A percentile compares a stretch with the other conserved stretches of the same genome.
phyloP scores from a whole-genome alignment of 495 filamentous ascomycete genomes.

The Neurospora sp. region DNA sequence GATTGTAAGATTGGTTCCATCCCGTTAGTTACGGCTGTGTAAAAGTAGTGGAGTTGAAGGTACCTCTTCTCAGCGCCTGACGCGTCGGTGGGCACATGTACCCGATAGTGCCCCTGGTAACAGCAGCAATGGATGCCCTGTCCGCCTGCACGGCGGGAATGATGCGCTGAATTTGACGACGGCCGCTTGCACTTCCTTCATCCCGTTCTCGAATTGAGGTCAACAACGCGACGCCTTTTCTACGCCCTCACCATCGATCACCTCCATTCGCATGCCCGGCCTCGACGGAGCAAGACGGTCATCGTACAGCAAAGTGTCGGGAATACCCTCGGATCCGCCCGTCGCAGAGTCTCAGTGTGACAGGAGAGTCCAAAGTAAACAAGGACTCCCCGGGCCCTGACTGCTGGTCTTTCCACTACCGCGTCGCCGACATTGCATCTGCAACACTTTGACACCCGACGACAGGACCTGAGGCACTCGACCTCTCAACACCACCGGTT shows the following conservation, averaged over 20 bases:
- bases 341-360: background rate
- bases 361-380: background rate
- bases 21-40: background rate
- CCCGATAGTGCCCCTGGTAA: background rate
- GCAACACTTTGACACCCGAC: background rate
- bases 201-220: background rate
- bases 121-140: background rate
- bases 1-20: background rate
- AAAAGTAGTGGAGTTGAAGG: background rate
- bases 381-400: background rate
- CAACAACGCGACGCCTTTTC: background rate
- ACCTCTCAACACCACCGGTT: background rate
- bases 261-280: background rate
- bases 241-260: background rate
- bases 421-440: background rate
- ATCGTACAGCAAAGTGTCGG: background rate
- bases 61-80: background rate
- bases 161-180: background rate
- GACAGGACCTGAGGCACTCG: background rate
- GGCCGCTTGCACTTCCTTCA: background rate
- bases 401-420: background rate
- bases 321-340: background rate
- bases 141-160: background rate
- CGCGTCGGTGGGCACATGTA: background rate
- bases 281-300: background rate